Evolutionary conservation across 176 grass and related monocot species (phyloP).

Genomic region (Zea luxurians): DNA sequence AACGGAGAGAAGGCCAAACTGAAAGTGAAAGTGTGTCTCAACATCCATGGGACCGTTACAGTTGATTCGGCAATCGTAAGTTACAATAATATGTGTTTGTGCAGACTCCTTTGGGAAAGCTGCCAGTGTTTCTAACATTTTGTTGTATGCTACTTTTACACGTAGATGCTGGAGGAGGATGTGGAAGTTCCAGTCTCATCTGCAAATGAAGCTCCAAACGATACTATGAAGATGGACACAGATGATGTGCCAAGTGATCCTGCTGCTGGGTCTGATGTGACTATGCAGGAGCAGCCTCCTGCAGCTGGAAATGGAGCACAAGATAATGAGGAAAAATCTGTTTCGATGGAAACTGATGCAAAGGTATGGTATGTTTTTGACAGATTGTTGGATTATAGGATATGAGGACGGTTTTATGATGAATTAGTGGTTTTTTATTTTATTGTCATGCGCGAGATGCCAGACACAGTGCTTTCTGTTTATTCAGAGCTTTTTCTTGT

Average conservation of each 20-base stretch:
- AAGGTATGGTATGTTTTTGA: constrained; percentile 49
- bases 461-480: background rate
- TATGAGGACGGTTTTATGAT: background rate
- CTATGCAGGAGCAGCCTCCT: constrained; percentile 45
- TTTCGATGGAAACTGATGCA: constrained; percentile 67
- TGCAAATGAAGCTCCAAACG: constrained; percentile 47
- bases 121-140: background rate
- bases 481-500: background rate
- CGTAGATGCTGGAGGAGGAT: constrained; percentile 87
- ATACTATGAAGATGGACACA: constrained; percentile 68
- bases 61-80: constrained; percentile 72
- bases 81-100: background rate
- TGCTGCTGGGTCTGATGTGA: constrained; percentile 49
- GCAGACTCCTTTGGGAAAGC: background rate
- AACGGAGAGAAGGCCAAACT: constrained; percentile 70
- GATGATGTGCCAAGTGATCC: constrained; percentile 53
- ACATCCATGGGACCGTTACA: constrained; percentile 72
- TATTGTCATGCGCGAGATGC: background rate
- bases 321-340: constrained; percentile 46
- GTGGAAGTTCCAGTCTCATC: constrained; percentile 65
- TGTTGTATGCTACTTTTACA: background rate
- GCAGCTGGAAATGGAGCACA: constrained; percentile 53
- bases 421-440: background rate
- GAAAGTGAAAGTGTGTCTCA: constrained; percentile 71
- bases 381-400: background rate